A percentile compares a stretch with the other conserved stretches of the same genome.
phyloP scores from a whole-genome alignment of 1,139 yeast species.

The Eremothecium coryli region DNA sequence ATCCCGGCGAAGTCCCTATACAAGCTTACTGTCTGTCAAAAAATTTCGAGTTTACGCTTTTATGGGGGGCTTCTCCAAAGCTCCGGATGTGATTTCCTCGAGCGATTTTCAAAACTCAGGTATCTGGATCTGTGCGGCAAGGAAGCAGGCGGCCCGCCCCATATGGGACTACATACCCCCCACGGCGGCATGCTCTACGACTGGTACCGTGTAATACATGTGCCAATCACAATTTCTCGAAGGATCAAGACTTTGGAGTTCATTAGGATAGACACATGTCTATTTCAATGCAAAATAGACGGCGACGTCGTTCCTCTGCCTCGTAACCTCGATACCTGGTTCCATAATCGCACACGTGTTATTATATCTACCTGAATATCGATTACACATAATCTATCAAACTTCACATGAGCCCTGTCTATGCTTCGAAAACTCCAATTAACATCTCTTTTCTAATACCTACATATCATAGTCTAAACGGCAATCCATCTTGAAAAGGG shows the following conservation, averaged over 20 bases:
- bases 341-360: conserved; percentile 11
- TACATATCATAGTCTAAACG: too few species aligned
- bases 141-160: conserved; percentile 46
- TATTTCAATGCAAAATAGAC: conserved; percentile 26
- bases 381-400: too few species aligned
- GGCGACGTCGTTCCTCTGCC: conserved; percentile 15
- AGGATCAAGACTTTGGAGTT: conserved; percentile 32
- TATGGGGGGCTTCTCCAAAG: conserved; percentile 34
- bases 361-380: too few species aligned
- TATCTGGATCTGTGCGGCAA: conserved; percentile 43
- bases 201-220: conserved; percentile 50
- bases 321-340: conserved; percentile 22
- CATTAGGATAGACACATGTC: conserved; percentile 37
- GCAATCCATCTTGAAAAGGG: too few species aligned
- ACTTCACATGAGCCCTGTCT: too few species aligned
- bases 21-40: conserved; percentile 21
- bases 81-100: conserved; percentile 28
- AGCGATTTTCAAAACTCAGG: conserved; percentile 28
- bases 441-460: too few species aligned
- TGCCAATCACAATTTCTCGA: conserved; percentile 35
- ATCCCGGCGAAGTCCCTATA: conserved; percentile 22
- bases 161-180: conserved; percentile 45
- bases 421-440: too few species aligned
- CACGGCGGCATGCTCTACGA: conserved; percentile 50
- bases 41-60: conserved; percentile 35